Base-by-base conservation (phyloP, 2,329 filamentous ascomycete species). In the Myriosclerotinia scirpicola region DNA sequence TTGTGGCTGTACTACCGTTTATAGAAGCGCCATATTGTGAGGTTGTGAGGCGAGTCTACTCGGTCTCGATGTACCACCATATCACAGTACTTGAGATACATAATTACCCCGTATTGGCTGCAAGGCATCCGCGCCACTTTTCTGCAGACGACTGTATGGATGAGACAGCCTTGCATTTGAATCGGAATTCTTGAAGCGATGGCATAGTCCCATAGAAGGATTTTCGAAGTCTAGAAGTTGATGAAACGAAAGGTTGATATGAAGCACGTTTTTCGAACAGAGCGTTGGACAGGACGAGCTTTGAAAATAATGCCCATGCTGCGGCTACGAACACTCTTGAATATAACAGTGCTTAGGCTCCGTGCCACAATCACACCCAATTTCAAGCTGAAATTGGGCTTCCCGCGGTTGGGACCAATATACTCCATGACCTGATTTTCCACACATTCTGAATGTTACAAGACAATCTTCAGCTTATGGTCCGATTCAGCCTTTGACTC, bases 251-350 rank as follows among this genome's bases (percentile, higher is more conserved):
- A 60, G 48, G 20, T 59, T 30, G 30, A 38, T 8, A 38, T 60
- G 22, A 40, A 65, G 54, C 63, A 53, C 63, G 46, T 65, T 60
- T 36, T 52, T 55, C 14, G 5, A 30, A 60, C 11, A 36, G 20
- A 36, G 9, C 8, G 30, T 60, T 40, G 20, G 20, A 53, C 34
- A 54, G 46, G 36, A 30, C 3, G 7, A 54, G 26, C 44, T 50
- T 50, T 50, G 44, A 20, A 20, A 46, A 8, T 46, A 46, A 46
- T n/a, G 44, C 44, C 44, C 17, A 50, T 50, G 46, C 46, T 38
- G n/a, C 9, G 20, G 5, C 7, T 38, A 50, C 3, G 4, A 11
- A 50, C 15, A 22, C 34, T 30, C 36, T 48, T 5, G 22, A 9
- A 48, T 36, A 48, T 15, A 48, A 36, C 26, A 36, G 40, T 48